Conservation (phyloP, 148 eudicot genomes). For the Drosera capensis region DNA sequence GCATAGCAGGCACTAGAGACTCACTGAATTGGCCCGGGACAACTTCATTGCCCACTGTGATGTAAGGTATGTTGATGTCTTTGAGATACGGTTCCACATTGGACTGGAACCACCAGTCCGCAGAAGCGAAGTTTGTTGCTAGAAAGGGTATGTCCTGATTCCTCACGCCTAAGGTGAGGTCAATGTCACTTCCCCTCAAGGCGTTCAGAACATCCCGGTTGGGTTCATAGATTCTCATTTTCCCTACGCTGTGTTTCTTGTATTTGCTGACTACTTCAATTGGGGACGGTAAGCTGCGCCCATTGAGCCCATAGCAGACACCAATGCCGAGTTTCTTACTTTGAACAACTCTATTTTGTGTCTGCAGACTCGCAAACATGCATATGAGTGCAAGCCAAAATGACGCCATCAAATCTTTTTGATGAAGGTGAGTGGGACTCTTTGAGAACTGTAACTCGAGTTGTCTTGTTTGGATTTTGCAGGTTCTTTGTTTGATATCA, state of each 20-base stretch:
- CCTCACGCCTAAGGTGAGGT: conserved; percentile 18
- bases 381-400: no score
- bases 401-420: no score
- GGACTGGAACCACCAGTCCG: conserved; percentile 17
- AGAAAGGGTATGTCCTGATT: conserved; percentile 14
- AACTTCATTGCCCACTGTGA: conserved; percentile 45
- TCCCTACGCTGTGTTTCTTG: conserved; percentile 14
- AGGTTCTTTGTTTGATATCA: no score
- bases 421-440: no score
- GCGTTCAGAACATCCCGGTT: conserved; percentile 22
- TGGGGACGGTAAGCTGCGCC: conserved; percentile 25
- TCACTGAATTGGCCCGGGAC: conserved; percentile 18
- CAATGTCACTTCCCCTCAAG: conserved; percentile 19
- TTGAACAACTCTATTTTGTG: background rate
- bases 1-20: conserved; percentile 26
- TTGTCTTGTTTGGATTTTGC: no score
- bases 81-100: conserved; percentile 19
- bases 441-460: no score
- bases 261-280: conserved; percentile 17
- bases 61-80: conserved; percentile 12
- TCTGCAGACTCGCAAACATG: no score
- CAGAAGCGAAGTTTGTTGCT: conserved; percentile 8
- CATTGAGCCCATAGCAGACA: conserved; percentile 32
- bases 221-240: conserved; percentile 27
- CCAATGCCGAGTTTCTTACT: conserved; percentile 10